phyloP scores from a whole-genome alignment of 1,284 basidiomycete species.

The Sphaerobolus stellatus region DNA sequence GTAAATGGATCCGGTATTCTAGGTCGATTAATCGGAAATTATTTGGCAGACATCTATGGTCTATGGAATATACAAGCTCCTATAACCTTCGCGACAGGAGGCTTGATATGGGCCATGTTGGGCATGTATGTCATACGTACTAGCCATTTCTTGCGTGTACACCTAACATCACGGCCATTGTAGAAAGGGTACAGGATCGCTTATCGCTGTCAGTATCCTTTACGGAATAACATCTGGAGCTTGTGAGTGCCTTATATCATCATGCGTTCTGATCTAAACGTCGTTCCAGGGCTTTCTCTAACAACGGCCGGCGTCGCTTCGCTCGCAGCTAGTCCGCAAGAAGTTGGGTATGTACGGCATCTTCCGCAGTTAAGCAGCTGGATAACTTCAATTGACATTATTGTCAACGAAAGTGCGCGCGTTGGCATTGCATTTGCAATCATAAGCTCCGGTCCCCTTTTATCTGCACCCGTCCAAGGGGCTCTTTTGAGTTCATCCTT shows the following conservation, averaged over 20 bases:
- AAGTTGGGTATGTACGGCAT: neutral
- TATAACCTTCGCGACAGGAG: neutral
- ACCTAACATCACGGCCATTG: no score
- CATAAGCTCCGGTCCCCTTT: neutral
- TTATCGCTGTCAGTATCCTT: neutral
- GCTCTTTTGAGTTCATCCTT: neutral
- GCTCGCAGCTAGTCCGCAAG: neutral
- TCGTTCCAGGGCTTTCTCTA: neutral
- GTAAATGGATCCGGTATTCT: neutral
- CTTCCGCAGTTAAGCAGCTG: neutral
- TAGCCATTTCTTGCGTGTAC: no score
- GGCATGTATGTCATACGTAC: neutral
- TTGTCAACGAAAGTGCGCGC: neutral
- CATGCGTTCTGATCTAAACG: neutral
- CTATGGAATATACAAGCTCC: neutral
- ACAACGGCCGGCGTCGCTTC: neutral
- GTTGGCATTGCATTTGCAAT: neutral
- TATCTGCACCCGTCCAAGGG: neutral
- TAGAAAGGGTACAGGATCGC: neutral
- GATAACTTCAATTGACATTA: neutral
- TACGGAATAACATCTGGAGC: neutral
- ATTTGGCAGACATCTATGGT: conserved; percentile 6
- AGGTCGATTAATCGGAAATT: neutral
- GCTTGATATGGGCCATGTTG: neutral
- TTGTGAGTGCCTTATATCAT: neutral